Evolutionary conservation across 306 rosid genomes (phyloP).

Genomic region (Nissolia schottii): DNA sequence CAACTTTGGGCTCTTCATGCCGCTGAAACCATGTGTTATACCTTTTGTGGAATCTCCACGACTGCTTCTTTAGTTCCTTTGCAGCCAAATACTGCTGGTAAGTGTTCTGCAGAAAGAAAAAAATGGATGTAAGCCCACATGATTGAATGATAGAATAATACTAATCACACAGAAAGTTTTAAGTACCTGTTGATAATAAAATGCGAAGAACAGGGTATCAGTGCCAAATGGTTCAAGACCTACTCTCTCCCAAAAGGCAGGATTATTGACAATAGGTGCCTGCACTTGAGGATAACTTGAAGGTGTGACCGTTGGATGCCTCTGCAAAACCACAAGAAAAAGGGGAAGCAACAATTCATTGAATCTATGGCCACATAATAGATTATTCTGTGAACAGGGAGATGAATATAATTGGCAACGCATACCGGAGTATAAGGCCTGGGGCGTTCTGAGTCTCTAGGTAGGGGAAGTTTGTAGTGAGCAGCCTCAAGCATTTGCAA

Average conservation of each 20-base stretch:
- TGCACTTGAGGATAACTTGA: constrained; percentile 79
- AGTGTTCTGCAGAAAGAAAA: constrained; percentile 65
- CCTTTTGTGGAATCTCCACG: constrained; percentile 90
- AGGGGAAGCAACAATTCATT: neutral
- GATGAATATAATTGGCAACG: constrained; percentile 5
- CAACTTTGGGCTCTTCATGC: constrained; percentile 89
- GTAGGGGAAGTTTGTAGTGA: constrained; percentile 63
- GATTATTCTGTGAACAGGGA: neutral
- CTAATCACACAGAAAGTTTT: neutral
- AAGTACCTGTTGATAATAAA: constrained; percentile 83
- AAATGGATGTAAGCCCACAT: constrained; percentile 18
- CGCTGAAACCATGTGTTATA: constrained; percentile 94
- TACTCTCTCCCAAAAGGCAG: constrained; percentile 77
- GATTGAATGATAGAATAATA: neutral
- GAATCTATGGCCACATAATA: neutral
- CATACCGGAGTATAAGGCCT: constrained; percentile 70
- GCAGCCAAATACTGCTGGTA: constrained; percentile 87
- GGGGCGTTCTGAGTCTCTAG: constrained; percentile 87
- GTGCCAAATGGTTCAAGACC: constrained; percentile 60
- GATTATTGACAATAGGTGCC: constrained; percentile 78
- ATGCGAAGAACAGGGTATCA: constrained; percentile 76
- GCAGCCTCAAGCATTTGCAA: constrained; percentile 87
- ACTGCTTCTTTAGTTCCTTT: constrained; percentile 84
- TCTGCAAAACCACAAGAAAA: constrained; percentile 37
- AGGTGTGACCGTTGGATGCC: constrained; percentile 72